A percentile compares a stretch with the other conserved stretches of the same genome.
phyloP scores from a whole-genome alignment of 108 stramenopile species.

The Skeletonema marinoi region DNA sequence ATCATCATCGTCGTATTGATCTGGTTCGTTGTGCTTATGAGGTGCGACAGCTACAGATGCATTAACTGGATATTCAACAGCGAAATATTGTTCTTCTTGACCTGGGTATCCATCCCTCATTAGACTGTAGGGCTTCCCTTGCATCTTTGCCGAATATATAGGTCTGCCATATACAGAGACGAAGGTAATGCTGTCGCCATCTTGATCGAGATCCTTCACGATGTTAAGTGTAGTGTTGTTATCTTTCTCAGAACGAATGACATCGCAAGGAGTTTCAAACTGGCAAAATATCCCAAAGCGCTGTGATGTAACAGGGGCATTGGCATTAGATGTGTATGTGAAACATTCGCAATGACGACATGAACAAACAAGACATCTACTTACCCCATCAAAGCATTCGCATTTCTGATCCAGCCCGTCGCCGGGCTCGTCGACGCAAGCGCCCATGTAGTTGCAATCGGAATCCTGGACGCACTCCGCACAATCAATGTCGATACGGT shows the following conservation, averaged over 20 bases:
- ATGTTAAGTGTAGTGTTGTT: conserved; percentile 10
- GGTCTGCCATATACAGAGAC: conserved; percentile 39
- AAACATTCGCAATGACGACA: not conserved
- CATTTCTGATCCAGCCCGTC: not conserved
- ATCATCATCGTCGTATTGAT: conserved; percentile 31
- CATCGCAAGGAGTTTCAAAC: conserved; percentile 18
- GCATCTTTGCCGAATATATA: conserved; percentile 14
- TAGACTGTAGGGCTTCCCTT: conserved; percentile 29
- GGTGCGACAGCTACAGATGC: conserved; percentile 1
- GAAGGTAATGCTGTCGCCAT: conserved; percentile 13
- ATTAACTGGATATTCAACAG: conserved; percentile 9
- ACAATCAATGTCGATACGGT: not conserved
- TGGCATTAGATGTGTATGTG: not conserved
- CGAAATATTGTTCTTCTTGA: conserved; percentile 7
- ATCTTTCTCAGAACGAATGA: conserved; percentile 26
- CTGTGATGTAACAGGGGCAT: not conserved
- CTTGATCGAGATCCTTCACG: conserved; percentile 8
- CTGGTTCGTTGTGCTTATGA: conserved; percentile 19
- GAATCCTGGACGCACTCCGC: not conserved
- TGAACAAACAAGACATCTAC: not conserved
- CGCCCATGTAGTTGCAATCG: conserved; percentile 31
- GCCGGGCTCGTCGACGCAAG: conserved; percentile 5
- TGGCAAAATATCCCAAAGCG: conserved; percentile 15
- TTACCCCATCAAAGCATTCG: conserved; percentile 1
- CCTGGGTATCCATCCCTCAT: conserved; percentile 28